Evolutionary conservation across 345 rosid genomes (phyloP), one percentile per base, ranked within the genome.

Genomic region (Arabidopsis suecica): DNA sequence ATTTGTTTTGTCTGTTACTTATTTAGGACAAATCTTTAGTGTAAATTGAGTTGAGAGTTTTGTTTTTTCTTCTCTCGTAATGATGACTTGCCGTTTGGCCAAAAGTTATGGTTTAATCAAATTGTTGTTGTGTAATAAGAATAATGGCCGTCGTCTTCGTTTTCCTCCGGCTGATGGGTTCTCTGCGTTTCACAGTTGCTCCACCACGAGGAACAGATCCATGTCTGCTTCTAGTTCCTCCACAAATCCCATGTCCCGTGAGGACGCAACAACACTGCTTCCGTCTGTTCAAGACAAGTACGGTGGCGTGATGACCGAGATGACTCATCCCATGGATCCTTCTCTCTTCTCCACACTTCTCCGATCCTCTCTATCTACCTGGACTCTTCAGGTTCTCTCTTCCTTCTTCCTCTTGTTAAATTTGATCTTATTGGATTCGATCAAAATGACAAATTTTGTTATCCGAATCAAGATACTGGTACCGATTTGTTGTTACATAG

Each of bases 281-380:
- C 28, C 79, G 60, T 83, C 79, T 13, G 44, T 79, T 30, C 66
- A 88, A 55, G 97, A 94, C 81, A 86, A 81, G 14, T 85, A 88
- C 78, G 97, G 88, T 47, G 98, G 98, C 28, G 93, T 91, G 9
- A 69, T 86, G 34, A 82, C 87, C 16, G 91, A 88, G 55, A 64
- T 94, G 77, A 84, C 53, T 10, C 85, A 84, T 40, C 85, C 86
- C 37, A 83, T 90, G 86, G 87, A 88, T 50, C 73, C 87, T 25
- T 65, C 57, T 44, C 59, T 74, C 68, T 91, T 94, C 86, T 78
- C 86, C 7, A 60, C 84, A 0, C 54, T 81, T 79, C 96, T 94
- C 34, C 79, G 78, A 71, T 79, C 88, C 45, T 90, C 93, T 33
- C 74, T 91, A 47, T 50, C 82, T 23, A 68, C 61, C 44, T 94